These are phyloP conservation scores for Zymoseptoria crescenta DNA, from an alignment of 2,329 filamentous ascomycete genomes.

Conservation along the genomic window DNA sequence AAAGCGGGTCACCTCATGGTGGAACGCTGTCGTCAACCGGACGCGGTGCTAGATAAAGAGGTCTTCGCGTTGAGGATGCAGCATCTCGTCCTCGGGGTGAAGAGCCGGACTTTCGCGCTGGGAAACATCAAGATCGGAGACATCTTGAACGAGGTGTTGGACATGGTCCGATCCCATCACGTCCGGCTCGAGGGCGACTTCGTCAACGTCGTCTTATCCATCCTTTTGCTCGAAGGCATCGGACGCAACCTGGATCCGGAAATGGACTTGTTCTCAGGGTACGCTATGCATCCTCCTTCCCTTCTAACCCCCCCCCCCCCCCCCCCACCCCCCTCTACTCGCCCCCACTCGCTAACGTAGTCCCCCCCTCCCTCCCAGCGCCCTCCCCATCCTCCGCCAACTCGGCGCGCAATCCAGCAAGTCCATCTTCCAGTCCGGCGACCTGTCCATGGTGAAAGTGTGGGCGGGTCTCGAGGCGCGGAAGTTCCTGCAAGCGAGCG, in stretches of 20 bases:
- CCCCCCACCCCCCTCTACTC: too few relatives aligned
- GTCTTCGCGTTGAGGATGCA: slow-evolving; percentile 96
- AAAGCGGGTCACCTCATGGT: slow-evolving; percentile 94
- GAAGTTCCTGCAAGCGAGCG: slow-evolving; percentile 79
- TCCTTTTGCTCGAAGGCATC: slow-evolving; percentile 87
- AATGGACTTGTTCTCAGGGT: slow-evolving; percentile 75
- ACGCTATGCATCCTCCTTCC: too few relatives aligned
- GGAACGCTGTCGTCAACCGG: slow-evolving; percentile 84
- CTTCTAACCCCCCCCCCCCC: too few relatives aligned
- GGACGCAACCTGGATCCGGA: slow-evolving; percentile 79
- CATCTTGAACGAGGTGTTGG: slow-evolving; percentile 79
- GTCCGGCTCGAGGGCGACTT: slow-evolving; percentile 95
- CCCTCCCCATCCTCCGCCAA: slow-evolving; percentile 81
- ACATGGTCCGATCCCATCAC: slow-evolving; percentile 87
- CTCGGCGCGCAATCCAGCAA: slow-evolving; percentile 71
- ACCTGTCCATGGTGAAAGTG: slow-evolving; percentile 67
- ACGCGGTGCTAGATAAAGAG: slow-evolving; percentile 79
- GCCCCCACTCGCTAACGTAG: too few relatives aligned
- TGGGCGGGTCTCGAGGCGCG: slow-evolving; percentile 88
- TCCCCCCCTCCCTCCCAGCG: too few relatives aligned
- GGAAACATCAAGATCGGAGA: slow-evolving; percentile 96
- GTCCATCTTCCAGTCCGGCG: slow-evolving; percentile 40
- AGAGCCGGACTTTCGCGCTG: slow-evolving; percentile 80
- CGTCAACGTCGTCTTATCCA: slow-evolving; percentile 95
- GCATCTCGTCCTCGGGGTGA: slow-evolving; percentile 84